Base-by-base conservation (phyloP, 2,329 filamentous ascomycete species). In the Pyricularia sp. region DNA sequence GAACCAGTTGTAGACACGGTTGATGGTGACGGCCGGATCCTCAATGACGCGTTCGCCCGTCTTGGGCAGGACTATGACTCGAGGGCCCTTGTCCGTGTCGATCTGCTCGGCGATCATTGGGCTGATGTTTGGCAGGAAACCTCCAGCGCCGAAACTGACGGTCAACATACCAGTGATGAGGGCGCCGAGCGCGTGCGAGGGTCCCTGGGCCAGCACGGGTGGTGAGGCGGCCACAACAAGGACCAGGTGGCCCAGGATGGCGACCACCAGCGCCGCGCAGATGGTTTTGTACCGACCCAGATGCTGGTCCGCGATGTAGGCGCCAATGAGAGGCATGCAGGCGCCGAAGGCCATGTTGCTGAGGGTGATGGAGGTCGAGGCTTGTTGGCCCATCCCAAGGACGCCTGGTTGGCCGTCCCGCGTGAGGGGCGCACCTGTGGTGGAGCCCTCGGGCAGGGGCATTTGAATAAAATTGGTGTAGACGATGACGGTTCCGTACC, bases 101-200 rank as follows among this genome's bases (percentile, higher is more conserved):
- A 88, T 84, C 76, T 91, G 88, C 73, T 92, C 89, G 25, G 87
- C 87, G 71, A 91, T 87, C 28, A 91, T 79, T 1, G 88, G 87
- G 23, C 85, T 87, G 68, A 93, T 86, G 72, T 93, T 93, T 61
- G 89, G 79, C 80, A 93, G 93, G 82, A 93, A 92, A 70, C 90
- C 89, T 70, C 90, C 90, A 0, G 90, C 92, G 58, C 90, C 90
- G 14, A 92, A 76, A 26, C 82, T 81, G 68, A 84, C 80, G 68
- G 78, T 71, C 42, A 84, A 73, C 68, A 84, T 78, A 10, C 88
- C 89, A 74, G 92, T 83, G 69, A 91, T 81, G 69, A 92, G 86
- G 25, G 85, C 85, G 0, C 82, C 87, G 20, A 92, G 81, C 0
- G 88, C 83, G 28, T 80, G 80, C 4, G 85, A 83, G 81, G 84